Evolutionary conservation across 2,329 filamentous ascomycete genomes (phyloP), one percentile per base, ranked within the genome.

Genomic region (Apiospora marii): DNA sequence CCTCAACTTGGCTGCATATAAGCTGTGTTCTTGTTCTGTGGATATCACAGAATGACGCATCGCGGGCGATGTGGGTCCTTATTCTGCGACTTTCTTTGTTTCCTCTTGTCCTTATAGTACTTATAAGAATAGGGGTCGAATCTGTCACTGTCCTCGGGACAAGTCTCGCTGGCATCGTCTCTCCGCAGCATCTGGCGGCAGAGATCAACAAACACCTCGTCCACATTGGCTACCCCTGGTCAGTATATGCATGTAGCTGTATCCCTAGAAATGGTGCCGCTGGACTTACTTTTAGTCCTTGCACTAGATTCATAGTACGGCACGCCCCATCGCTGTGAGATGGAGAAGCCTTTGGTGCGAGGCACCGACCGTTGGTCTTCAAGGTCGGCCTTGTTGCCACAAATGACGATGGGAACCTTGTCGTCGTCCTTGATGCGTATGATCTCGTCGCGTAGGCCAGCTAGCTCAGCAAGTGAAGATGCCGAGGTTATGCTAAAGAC

Each of bases 241-340:
- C n/a, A 68, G 67, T 43, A 44, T 27, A n/a, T 34, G 7, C 27
- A 58, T 34, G 19, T 27, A 34, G 14, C 27, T 27, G 1, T 22
- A 58, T 19, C 51, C 51, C 30, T 14, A 3, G 5, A 7, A 6
- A 34, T 1, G 51, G 27, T 10, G 27, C 34, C 51, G 5, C 69
- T 53, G 64, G 73, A 82, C 87, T 80, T 80, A 93, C 80, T 93
- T 79, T 92, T 88, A 77, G 93, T 91, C 75, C 95, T 88, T 69
- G 95, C 95, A 75, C 93, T 96, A 48, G 95, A 93, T 84, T 98
- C 95, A 80, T 97, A 98, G 82, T 97, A 98, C 0, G 95, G 95
- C 48, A 93, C 93, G 27, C 92, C 92, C 95, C 95, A 98, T 79
- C 89, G 89, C 80, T 96, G 94, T n/a, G 93, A 95, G 75, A 97